Base-by-base conservation (phyloP, 1,284 basidiomycete genomes). In the Termitomyces sp. region DNA sequence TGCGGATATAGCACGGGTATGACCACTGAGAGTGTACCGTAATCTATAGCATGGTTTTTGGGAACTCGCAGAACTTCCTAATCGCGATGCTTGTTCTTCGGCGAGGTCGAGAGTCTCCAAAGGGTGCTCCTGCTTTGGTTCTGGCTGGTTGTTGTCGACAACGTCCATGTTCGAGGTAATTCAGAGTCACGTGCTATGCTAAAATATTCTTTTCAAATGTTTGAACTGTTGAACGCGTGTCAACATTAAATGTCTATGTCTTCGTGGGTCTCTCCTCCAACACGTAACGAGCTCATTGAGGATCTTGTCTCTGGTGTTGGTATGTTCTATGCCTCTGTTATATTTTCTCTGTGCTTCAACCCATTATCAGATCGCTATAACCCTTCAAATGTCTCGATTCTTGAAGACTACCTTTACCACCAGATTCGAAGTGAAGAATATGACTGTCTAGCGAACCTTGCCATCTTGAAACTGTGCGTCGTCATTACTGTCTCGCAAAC, bases 321-420 rank as follows among this genome's bases (percentile, higher is more conserved):
- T 92, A 61, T 64, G 91, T 74, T 15, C 33, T 43, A 3, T 51
- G 26, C 19, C 36, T 28, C 30, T 30, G 21, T 50, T 47, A 30
- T 44, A 48, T 57, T 41, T 41, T 48, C n/a, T 33, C 53, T 50
- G 9, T 44, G 44, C 41, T 60, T 38, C 49, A 50, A 46, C 53
- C 26, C 24, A 28, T 41, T 36, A 54, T 17, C 62, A 94, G 94
- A 98, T 78, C 86, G 94, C 59, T 98, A 98, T 74, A 98, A 98
- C 73, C 94, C 94, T 39, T 89, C 90, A 56, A 98, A 97, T 72
- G 84, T 96, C 57, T 79, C 84, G 41, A 90, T 94, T 60, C 84
- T 98, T 57, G 93, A 97, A 74, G 95, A 97, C 68, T 98, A 98
- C 74, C 84, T 98, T 56, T 90, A 88, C 67, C 85, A 92, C 68